These are phyloP conservation scores for Cyberlindnera saturnus DNA, from an alignment of 805 yeast species.

Conservation along the genomic window DNA sequence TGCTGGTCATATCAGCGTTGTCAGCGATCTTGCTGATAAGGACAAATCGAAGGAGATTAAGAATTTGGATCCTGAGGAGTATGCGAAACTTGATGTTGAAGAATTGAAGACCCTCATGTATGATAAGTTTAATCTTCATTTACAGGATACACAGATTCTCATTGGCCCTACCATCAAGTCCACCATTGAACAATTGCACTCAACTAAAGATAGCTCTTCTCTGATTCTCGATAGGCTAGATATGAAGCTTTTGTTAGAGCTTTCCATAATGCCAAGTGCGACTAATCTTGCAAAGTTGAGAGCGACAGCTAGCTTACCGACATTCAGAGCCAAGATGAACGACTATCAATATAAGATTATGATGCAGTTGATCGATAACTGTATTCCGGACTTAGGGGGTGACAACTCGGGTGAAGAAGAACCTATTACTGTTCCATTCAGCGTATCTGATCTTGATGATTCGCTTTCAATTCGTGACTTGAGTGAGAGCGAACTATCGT, in stretches of 20 bases:
- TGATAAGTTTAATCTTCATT: slow-evolving; percentile 71
- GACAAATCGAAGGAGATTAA: slow-evolving; percentile 63
- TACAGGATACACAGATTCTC: slow-evolving; percentile 83
- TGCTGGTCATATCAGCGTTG: slow-evolving; percentile 89
- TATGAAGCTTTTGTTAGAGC: slow-evolving; percentile 66
- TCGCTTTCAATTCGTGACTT: slow-evolving; percentile 12
- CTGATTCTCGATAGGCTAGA: slow-evolving; percentile 71
- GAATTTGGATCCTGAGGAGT: slow-evolving; percentile 59
- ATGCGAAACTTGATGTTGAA: slow-evolving; percentile 41
- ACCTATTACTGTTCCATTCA: slow-evolving; percentile 26
- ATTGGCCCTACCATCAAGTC: slow-evolving; percentile 79
- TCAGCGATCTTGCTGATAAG: slow-evolving; percentile 73
- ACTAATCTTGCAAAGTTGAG: slow-evolving; percentile 64
- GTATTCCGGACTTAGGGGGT: slow-evolving; percentile 45
- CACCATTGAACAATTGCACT: slow-evolving; percentile 67
- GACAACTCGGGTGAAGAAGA: slow-evolving; percentile 28
- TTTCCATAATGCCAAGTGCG: slow-evolving; percentile 83
- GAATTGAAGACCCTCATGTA: slow-evolving; percentile 62
- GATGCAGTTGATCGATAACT: slow-evolving; percentile 67
- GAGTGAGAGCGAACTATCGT: not conserved
- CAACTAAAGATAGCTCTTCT: slow-evolving; percentile 32
- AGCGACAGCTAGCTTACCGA: slow-evolving; percentile 73
- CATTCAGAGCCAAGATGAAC: slow-evolving; percentile 62
- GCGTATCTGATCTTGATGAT: slow-evolving; percentile 7
- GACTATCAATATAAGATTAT: slow-evolving; percentile 88